Base-by-base conservation (phyloP, 139 green algal genomes). In the Tetradesmus lagerheimii region DNA sequence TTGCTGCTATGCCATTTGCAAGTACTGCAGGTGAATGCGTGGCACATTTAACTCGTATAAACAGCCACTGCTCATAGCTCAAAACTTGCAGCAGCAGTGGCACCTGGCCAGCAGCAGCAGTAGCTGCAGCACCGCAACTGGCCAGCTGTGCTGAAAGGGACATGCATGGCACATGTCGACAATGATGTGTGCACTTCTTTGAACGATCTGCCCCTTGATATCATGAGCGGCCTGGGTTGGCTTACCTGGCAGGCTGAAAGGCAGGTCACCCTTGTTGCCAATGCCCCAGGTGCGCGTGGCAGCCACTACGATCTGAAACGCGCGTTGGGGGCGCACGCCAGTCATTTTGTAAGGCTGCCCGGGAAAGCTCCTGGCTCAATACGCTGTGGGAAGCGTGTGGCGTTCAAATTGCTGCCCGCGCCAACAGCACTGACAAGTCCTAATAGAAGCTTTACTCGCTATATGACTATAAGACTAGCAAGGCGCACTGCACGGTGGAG, bases 251-350 rank as follows among this genome's bases (percentile, higher is more conserved):
- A 97, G 90, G 41, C 91, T 92, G 94, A 95, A 97, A 1, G 94
- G 95, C 86, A 97, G 67, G 9, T 23, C 29, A 12, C 96, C 93
- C 75, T 91, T 91, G 85, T 95, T 96, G 84, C 97, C 97, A n/a
- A 99, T 99, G 50, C 97, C 97, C 80, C 96, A 89, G 64, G 95
- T 89, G 38, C 81, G 90, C 4, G 95, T 98, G 0, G 96, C 97
- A 25, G 97, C 97, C 25, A 99, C 96, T 14, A 99, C 97, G 8
- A 99, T 92, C 92, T 99, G 97, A 50, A 99, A 98, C 6, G 78
- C 57, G 9, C 87, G 77, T 18, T 43, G 25, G 3, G 84, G 14
- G 12, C 50, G 50, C 25, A 27, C 39, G 11, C 78, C 45, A 35
- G 45, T 84, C 78, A 35, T 84, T 8, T 41, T 76, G 27, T 11